Evolutionary conservation across 169 alveolate species (phyloP).

Genomic region (Cryptosporidium ryanae): DNA sequence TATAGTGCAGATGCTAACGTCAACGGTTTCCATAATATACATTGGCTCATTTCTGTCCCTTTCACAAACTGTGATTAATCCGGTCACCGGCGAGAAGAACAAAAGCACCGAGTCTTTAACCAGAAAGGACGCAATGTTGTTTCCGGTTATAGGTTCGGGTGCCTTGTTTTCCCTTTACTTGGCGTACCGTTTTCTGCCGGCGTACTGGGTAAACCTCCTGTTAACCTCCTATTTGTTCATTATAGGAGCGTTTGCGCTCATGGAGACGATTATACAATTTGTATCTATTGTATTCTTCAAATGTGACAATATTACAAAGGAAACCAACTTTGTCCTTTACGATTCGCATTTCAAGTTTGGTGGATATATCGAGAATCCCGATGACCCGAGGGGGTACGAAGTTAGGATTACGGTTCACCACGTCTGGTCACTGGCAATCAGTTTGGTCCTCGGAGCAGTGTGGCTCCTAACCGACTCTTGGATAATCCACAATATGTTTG

Average conservation of each 20-base stretch:
- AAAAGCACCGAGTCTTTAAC: slow-evolving; percentile 84
- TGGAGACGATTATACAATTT: slow-evolving; percentile 76
- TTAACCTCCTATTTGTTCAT: slow-evolving; percentile 78
- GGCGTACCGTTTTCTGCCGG: slow-evolving; percentile 77
- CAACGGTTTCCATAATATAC: slow-evolving; percentile 78
- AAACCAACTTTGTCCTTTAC: slow-evolving; percentile 1
- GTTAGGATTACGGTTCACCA: slow-evolving; percentile 80
- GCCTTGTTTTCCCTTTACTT: slow-evolving; percentile 85
- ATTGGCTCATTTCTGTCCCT: slow-evolving; percentile 79
- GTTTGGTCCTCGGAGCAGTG: slow-evolving; percentile 76
- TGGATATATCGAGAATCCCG: slow-evolving; percentile 73
- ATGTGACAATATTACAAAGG: slow-evolving; percentile 73
- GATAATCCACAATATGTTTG: slow-evolving; percentile 89
- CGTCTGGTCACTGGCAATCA: slow-evolving; percentile 78
- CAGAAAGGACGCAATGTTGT: slow-evolving; percentile 87
- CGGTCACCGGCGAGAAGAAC: slow-evolving; percentile 82
- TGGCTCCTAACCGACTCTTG: slow-evolving; percentile 87
- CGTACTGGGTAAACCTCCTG: slow-evolving; percentile 80
- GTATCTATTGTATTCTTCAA: slow-evolving; percentile 31
- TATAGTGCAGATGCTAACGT: slow-evolving; percentile 78
- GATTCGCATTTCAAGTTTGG: slow-evolving; percentile 74
- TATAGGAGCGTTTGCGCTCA: slow-evolving; percentile 78
- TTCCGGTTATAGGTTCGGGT: slow-evolving; percentile 89
- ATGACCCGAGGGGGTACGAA: slow-evolving; percentile 63
- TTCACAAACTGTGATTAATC: slow-evolving; percentile 47